phyloP scores from a whole-genome alignment of 257 asterid species.

The Dorcoceras hygrometricum region DNA sequence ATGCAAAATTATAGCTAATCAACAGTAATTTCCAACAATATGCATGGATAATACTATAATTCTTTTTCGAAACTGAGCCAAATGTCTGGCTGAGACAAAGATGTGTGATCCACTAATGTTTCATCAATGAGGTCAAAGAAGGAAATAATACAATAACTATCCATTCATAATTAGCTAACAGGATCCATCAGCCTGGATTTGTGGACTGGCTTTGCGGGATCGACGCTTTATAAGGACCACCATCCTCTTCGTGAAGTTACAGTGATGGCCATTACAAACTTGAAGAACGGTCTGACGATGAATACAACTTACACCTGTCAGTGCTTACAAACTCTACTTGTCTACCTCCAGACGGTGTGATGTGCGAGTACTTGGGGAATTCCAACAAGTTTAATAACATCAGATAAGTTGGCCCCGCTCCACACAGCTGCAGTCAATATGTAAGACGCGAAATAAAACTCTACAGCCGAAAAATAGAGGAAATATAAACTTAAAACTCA shows the following conservation, averaged over 20 bases:
- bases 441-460: slow-evolving; percentile 20
- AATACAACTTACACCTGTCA: slow-evolving; percentile 75
- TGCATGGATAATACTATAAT: too few relatives aligned
- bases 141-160: slow-evolving; percentile 47
- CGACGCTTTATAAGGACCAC: slow-evolving; percentile 97
- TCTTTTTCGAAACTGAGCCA: too few relatives aligned
- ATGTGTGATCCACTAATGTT: too few relatives aligned
- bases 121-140: not conserved
- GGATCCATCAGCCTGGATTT: slow-evolving; percentile 89
- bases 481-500: too few relatives aligned
- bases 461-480: too few relatives aligned
- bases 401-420: slow-evolving; percentile 92
- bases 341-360: slow-evolving; percentile 68
- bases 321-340: slow-evolving; percentile 96
- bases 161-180: slow-evolving; percentile 97
- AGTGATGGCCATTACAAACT: slow-evolving; percentile 18
- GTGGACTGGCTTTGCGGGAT: slow-evolving; percentile 88
- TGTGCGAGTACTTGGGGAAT: slow-evolving; percentile 61
- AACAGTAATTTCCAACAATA: too few relatives aligned
- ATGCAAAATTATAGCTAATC: too few relatives aligned
- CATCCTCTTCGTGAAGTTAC: slow-evolving; percentile 75
- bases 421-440: slow-evolving; percentile 65
- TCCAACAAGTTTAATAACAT: slow-evolving; percentile 82
- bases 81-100: too few relatives aligned
- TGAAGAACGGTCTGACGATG: slow-evolving; percentile 9